phyloP scores from a whole-genome alignment of 2,329 filamentous ascomycete species.

The Alternaria ethzedia region DNA sequence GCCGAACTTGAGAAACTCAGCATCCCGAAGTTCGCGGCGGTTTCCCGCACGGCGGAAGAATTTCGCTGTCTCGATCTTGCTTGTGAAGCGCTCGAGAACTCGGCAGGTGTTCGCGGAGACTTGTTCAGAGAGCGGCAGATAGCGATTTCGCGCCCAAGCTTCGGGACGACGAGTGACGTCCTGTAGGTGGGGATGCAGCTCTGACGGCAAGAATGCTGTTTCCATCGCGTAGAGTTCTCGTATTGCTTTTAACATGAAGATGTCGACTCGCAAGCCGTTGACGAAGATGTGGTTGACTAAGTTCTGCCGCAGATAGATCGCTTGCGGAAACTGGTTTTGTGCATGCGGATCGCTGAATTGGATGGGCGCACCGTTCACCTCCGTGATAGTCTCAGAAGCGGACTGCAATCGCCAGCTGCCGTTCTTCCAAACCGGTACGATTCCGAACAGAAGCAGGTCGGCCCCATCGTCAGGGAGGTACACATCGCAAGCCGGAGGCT shows the following conservation, averaged over 20 bases:
- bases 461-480: constrained; percentile 14
- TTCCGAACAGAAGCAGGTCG: constrained; percentile 10
- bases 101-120: constrained; percentile 12
- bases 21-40: constrained; percentile 6
- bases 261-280: constrained; percentile 11
- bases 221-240: constrained; percentile 1
- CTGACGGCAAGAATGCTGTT: neutral
- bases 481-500: constrained; percentile 12
- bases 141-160: constrained; percentile 11
- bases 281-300: constrained; percentile 9
- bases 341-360: constrained; percentile 7
- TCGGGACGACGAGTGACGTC: constrained; percentile 9
- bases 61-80: constrained; percentile 16
- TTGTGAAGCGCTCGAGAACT: constrained; percentile 21
- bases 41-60: constrained; percentile 1
- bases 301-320: constrained; percentile 13
- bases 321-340: constrained; percentile 6
- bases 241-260: constrained; percentile 20
- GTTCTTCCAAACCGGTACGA: constrained; percentile 4
- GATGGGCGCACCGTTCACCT: constrained; percentile 19
- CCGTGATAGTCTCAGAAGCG: constrained; percentile 9
- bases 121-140: constrained; percentile 2
- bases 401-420: constrained; percentile 19
- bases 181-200: neutral
- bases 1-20: constrained; percentile 17